These are phyloP conservation scores for Theobroma grandiflorum DNA, from an alignment of 441 rosid species.

Conservation along the genomic window DNA sequence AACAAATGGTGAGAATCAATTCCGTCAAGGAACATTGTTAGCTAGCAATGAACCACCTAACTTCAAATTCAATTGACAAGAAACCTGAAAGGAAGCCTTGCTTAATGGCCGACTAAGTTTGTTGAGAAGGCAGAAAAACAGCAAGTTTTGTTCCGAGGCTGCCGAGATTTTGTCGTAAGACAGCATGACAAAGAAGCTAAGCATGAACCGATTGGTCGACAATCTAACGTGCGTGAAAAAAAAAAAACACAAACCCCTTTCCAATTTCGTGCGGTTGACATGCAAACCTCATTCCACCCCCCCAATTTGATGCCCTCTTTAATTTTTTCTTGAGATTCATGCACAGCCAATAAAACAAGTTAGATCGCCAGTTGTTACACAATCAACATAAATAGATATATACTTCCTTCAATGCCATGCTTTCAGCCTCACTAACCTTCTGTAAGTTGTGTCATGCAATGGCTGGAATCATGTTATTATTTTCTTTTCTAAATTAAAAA, in stretches of 20 bases:
- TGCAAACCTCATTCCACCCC: constrained; percentile 13
- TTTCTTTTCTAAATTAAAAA: too few species aligned
- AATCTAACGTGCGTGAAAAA: constrained; percentile 41
- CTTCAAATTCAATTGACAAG: too few species aligned
- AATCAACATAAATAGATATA: background rate
- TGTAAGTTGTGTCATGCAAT: background rate
- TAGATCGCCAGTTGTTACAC: constrained; percentile 6
- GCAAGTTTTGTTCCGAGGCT: constrained; percentile 30
- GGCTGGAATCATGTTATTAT: background rate
- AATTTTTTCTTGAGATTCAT: constrained; percentile 22
- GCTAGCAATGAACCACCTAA: too few species aligned
- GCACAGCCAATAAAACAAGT: background rate
- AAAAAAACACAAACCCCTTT: background rate
- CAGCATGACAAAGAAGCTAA: constrained; percentile 41
- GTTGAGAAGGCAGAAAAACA: constrained; percentile 26
- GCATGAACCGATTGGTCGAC: constrained; percentile 41
- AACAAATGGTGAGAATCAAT: too few species aligned
- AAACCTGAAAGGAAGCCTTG: too few species aligned
- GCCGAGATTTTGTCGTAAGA: constrained; percentile 35
- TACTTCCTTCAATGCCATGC: background rate
- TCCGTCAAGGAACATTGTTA: too few species aligned
- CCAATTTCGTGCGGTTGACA: constrained; percentile 20
- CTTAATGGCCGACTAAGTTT: constrained; percentile 12
- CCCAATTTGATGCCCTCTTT: background rate
- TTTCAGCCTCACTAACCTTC: background rate